Percentiles rank a stretch among this genome's conserved stretches.
Evolutionary conservation across 164 flowering plant genomes (phyloP).

Genomic region (Stephania yunnanensis): DNA sequence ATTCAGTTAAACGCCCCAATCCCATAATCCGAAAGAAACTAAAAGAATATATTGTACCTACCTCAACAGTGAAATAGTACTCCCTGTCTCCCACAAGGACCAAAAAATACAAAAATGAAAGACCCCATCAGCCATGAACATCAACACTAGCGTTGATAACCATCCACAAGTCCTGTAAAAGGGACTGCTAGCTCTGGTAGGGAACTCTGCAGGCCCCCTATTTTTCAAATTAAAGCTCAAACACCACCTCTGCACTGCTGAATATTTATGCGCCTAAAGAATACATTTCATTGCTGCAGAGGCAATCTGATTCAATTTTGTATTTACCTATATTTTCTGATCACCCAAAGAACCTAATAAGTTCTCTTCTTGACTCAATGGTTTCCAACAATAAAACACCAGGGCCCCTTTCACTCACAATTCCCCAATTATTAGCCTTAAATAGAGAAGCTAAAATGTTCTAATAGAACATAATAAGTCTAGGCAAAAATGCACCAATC

Average conservation of each 20-base stretch:
- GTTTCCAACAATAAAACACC: background rate
- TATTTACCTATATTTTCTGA: too few species aligned
- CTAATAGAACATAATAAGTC: background rate
- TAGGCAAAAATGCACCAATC: background rate
- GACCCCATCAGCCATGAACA: background rate
- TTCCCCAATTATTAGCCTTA: background rate
- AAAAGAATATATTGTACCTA: too few species aligned
- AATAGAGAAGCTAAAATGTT: background rate
- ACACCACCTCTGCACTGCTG: background rate
- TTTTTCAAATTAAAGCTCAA: conserved; percentile 1
- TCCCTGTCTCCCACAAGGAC: background rate
- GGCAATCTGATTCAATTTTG: background rate
- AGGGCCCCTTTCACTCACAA: background rate
- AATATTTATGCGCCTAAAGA: background rate
- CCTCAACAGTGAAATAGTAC: background rate
- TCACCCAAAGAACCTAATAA: background rate
- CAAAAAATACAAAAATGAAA: background rate
- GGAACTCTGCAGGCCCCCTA: background rate
- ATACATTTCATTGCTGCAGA: background rate
- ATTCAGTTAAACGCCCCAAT: too few species aligned
- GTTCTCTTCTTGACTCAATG: background rate
- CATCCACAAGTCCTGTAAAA: background rate
- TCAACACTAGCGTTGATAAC: background rate
- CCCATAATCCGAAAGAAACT: too few species aligned
- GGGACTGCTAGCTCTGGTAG: background rate